A percentile compares a stretch with the other conserved stretches of the same genome.
phyloP scores from a whole-genome alignment of 2,329 filamentous ascomycete genomes.

The Verticillium longisporum region DNA sequence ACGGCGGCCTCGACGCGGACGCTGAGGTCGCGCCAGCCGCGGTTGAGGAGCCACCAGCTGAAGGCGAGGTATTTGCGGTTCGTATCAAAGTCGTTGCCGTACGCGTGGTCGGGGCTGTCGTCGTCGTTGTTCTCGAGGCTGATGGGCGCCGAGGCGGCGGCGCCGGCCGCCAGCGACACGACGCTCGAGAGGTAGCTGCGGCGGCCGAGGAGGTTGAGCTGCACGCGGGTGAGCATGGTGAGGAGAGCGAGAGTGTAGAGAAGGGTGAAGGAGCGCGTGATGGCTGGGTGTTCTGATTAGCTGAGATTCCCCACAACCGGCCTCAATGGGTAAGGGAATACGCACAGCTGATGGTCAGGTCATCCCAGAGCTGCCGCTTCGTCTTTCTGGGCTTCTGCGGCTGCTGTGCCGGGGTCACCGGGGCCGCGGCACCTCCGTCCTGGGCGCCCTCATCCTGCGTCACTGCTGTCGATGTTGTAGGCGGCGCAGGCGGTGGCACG shows the following conservation, averaged over 20 bases:
- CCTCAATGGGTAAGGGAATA: slow-evolving; percentile 8
- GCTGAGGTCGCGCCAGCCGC: slow-evolving; percentile 79
- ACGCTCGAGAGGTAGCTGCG: slow-evolving; percentile 95
- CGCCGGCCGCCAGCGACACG: slow-evolving; percentile 76
- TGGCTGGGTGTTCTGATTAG: slow-evolving; percentile 45
- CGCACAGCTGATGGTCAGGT: slow-evolving; percentile 91
- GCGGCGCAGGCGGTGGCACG: slow-evolving; percentile 41
- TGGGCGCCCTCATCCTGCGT: slow-evolving; percentile 20
- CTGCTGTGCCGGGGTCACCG: background rate
- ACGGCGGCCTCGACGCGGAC: slow-evolving; percentile 79
- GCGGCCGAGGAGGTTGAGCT: slow-evolving; percentile 92
- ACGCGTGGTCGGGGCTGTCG: slow-evolving; percentile 71
- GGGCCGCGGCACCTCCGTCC: slow-evolving; percentile 6
- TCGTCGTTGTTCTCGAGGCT: slow-evolving; percentile 91
- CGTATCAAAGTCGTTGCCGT: slow-evolving; percentile 91
- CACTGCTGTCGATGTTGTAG: slow-evolving; percentile 42
- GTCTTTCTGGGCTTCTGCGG: slow-evolving; percentile 58
- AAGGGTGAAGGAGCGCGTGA: slow-evolving; percentile 84
- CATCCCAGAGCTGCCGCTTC: slow-evolving; percentile 94
- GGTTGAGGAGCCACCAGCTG: slow-evolving; percentile 95
- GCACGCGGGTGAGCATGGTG: slow-evolving; percentile 86
- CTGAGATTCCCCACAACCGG: background rate
- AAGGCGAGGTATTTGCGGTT: slow-evolving; percentile 94
- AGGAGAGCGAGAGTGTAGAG: slow-evolving; percentile 87
- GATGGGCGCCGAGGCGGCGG: slow-evolving; percentile 55